Base-by-base conservation (phyloP, 2,329 filamentous ascomycete species). In the Lojkania enalia region DNA sequence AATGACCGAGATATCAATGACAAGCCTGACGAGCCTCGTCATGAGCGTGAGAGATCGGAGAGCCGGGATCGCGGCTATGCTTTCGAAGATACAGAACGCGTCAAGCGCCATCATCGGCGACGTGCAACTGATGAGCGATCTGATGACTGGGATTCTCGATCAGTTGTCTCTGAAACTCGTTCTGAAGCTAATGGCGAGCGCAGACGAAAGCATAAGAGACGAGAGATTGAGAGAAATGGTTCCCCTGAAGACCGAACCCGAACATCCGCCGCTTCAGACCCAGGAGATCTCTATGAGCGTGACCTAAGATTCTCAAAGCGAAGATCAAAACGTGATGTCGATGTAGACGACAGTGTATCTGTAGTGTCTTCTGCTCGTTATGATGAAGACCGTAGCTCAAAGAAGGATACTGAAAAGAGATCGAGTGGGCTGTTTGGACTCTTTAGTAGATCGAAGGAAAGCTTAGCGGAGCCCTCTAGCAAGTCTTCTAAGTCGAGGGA, bases 341-440 rank as follows among this genome's bases (percentile, higher is more conserved):
- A 73, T 18, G 49, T 66, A 27, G 72, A 76, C 39, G 74, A 76
- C 41, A 66, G 61, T 21, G 63, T 60, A 3, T 76, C 74, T 18
- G 57, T 71, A 4, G 58, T 66, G 3, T 74, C 74, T 3, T 64
- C 72, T 15, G 67, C 71, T 9, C 64, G 67, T 30, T 62, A 63
- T 31, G 67, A 72, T 18, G 71, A 73, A 20, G 72, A 73, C 11
- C 63, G 70, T 16, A 58, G 53, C 20, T 49, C 62, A 3, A 63
- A 48, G 42, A 63, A 57, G 45, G 57, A 66, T 27, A 68, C 73
- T 49, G 72, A 73, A 39, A 74, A 74, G 48, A 71, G 73, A 51
- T 73, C 74, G 37, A 70, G 70, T 36, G 72, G 74, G 11, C 42
- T 78, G 5, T 71, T 77, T 38, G 71, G 74, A 4, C 52, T 77